Evolutionary conservation across 2,329 filamentous ascomycete species (phyloP).

Genomic region (Aspergillus fumigatiaffinis): DNA sequence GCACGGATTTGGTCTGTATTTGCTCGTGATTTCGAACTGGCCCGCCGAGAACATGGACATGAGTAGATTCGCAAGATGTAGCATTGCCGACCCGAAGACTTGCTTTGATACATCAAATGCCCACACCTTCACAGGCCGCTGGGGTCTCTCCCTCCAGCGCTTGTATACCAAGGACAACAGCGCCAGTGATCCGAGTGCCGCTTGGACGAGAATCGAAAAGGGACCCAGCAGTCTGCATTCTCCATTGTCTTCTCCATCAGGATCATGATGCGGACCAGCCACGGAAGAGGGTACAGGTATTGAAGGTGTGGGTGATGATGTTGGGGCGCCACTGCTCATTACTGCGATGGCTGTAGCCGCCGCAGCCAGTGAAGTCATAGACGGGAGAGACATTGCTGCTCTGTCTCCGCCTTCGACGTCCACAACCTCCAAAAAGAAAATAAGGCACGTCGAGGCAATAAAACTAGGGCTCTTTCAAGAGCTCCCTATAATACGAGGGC

Average conservation of each 20-base stretch:
- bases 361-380: slow-evolving; percentile 3
- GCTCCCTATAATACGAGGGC: slow-evolving; percentile 6
- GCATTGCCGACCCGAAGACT: slow-evolving; percentile 85
- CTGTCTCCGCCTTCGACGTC: neutral
- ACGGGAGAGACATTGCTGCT: neutral
- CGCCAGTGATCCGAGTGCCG: slow-evolving; percentile 76
- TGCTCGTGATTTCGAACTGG: slow-evolving; percentile 54
- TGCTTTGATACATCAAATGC: slow-evolving; percentile 97
- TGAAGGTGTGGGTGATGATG: slow-evolving; percentile 17
- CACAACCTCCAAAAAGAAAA: neutral
- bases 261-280: slow-evolving; percentile 21
- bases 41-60: slow-evolving; percentile 96
- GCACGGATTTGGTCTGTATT: slow-evolving; percentile 82
- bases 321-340: slow-evolving; percentile 11
- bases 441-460: neutral
- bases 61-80: slow-evolving; percentile 88
- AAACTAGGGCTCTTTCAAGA: slow-evolving; percentile 1
- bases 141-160: slow-evolving; percentile 84
- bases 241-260: slow-evolving; percentile 53
- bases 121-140: slow-evolving; percentile 93
- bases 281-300: slow-evolving; percentile 16
- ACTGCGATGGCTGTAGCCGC: slow-evolving; percentile 12
- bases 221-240: slow-evolving; percentile 86
- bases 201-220: slow-evolving; percentile 88
- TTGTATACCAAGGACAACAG: slow-evolving; percentile 87